These are phyloP conservation scores for Dipteronia dyeriana DNA, from an alignment of 345 rosid species.

Conservation along the genomic window DNA sequence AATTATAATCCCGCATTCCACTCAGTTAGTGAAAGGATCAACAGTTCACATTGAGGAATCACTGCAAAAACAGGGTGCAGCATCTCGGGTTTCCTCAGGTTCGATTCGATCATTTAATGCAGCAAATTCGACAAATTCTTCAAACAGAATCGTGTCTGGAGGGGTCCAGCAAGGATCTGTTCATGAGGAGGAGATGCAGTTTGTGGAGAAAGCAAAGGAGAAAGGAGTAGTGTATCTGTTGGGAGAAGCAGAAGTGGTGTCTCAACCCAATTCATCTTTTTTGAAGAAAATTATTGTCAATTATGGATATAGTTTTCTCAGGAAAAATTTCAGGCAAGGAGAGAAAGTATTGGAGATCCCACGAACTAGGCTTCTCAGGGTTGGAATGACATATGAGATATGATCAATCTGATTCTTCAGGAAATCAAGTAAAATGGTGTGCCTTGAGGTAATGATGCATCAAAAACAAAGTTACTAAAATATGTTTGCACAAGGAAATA, in stretches of 20 bases:
- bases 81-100: slow-evolving; percentile 40
- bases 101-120: slow-evolving; percentile 30
- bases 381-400: slow-evolving; percentile 87
- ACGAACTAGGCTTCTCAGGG: slow-evolving; percentile 55
- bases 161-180: slow-evolving; percentile 17
- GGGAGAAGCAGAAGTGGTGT: slow-evolving; percentile 68
- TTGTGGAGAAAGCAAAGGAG: slow-evolving; percentile 60
- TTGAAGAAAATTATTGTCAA: slow-evolving; percentile 66
- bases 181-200: slow-evolving; percentile 52
- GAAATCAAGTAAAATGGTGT: not conserved
- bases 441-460: not conserved
- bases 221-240: slow-evolving; percentile 64
- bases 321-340: slow-evolving; percentile 65
- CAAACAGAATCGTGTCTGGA: slow-evolving; percentile 16
- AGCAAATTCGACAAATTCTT: slow-evolving; percentile 19
- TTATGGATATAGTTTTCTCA: slow-evolving; percentile 50
- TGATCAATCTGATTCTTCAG: slow-evolving; percentile 21
- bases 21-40: slow-evolving; percentile 17
- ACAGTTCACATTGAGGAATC: slow-evolving; percentile 40
- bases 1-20: slow-evolving; percentile 9
- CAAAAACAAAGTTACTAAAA: no score
- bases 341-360: slow-evolving; percentile 64
- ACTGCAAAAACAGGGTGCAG: slow-evolving; percentile 21
- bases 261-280: slow-evolving; percentile 47
- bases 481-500: no score